phyloP scores from a whole-genome alignment of 2,329 filamentous ascomycete genomes.

The Fusarium anthophilum region DNA sequence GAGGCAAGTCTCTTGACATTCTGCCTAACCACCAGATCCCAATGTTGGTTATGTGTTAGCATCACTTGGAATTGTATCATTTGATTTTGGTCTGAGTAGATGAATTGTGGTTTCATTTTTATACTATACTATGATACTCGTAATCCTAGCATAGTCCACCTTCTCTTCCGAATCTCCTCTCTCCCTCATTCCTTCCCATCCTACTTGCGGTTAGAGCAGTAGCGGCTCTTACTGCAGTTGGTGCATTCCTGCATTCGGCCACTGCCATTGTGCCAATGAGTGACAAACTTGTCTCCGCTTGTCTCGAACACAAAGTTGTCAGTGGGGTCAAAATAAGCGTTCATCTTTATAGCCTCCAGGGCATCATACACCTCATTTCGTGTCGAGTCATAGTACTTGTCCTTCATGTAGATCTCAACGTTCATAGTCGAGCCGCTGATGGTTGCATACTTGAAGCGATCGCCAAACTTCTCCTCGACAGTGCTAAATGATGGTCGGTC shows the following conservation, averaged over 20 bases:
- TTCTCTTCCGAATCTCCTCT: background rate
- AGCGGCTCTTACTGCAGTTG: background rate
- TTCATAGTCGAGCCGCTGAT: background rate
- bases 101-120: background rate
- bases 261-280: background rate
- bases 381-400: background rate
- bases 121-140: background rate
- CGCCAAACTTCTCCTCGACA: background rate
- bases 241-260: background rate
- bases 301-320: background rate
- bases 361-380: background rate
- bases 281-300: background rate
- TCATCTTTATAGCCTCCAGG: background rate
- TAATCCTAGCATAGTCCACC: too few species aligned
- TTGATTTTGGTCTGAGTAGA: fast-evolving
- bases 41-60: background rate
- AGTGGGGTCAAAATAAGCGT: background rate
- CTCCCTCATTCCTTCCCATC: fast-evolving
- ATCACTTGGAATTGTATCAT: too few species aligned
- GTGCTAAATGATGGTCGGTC: background rate
- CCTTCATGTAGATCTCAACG: background rate
- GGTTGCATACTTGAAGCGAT: background rate
- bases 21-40: background rate
- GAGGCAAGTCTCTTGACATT: too few species aligned
- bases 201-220: background rate